These are phyloP conservation scores for Fistulifera solaris DNA, from an alignment of 108 stramenopile species.

Conservation along the genomic window DNA sequence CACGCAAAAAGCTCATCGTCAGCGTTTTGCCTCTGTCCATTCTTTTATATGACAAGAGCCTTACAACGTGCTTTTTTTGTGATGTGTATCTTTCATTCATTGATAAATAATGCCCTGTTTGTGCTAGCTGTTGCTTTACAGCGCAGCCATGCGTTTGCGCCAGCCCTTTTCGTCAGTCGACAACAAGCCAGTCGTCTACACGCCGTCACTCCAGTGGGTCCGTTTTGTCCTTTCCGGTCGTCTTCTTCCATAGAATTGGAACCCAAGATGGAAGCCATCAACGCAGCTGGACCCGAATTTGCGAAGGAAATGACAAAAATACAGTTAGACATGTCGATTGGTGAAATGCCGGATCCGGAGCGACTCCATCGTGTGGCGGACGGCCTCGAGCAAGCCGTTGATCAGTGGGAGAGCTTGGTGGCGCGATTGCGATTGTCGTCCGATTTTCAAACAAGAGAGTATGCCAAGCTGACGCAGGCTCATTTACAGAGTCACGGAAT, in stretches of 20 bases:
- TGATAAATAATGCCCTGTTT: too few species aligned
- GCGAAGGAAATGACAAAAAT: conserved; percentile 18
- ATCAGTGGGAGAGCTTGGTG: conserved; percentile 25
- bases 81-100: too few species aligned
- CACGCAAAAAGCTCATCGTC: too few species aligned
- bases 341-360: conserved; percentile 23
- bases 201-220: conserved; percentile 29
- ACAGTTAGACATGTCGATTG: conserved; percentile 22
- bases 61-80: too few species aligned
- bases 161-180: too few species aligned
- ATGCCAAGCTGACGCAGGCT: conserved; percentile 29
- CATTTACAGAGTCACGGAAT: conserved; percentile 23
- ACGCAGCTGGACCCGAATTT: conserved; percentile 21
- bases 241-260: conserved; percentile 23
- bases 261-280: conserved; percentile 19
- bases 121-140: too few species aligned
- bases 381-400: conserved; percentile 25
- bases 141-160: too few species aligned
- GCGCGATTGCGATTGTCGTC: conserved; percentile 11
- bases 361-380: conserved; percentile 18
- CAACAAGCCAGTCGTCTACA: background rate
- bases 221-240: conserved; percentile 37
- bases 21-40: too few species aligned
- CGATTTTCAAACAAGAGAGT: conserved; percentile 38
- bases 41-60: too few species aligned